Evolutionary conservation across 257 asterid genomes (phyloP).

Genomic region (Gentiana macrophylla): DNA sequence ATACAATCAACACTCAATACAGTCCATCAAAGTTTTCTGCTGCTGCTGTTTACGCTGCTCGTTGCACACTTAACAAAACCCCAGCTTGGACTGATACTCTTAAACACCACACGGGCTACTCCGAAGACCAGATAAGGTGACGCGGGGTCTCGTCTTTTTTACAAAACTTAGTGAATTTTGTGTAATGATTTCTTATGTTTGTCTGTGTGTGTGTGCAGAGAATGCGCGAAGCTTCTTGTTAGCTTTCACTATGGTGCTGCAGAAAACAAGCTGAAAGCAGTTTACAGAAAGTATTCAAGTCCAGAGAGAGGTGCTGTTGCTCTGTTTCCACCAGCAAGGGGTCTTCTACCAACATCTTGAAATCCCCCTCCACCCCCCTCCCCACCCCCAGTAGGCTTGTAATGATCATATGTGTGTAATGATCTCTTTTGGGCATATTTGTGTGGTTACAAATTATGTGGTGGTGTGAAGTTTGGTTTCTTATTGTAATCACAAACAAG

Average conservation of each 20-base stretch:
- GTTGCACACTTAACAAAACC: slow-evolving; percentile 45
- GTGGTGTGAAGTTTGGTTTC: too few relatives aligned
- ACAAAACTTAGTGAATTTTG: not conserved
- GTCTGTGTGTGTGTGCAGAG: slow-evolving; percentile 23
- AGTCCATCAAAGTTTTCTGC: slow-evolving; percentile 66
- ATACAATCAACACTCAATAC: slow-evolving; percentile 26
- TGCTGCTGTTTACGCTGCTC: slow-evolving; percentile 73
- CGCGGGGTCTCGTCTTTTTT: not conserved
- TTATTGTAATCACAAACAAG: too few relatives aligned
- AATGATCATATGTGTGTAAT: slow-evolving; percentile 23
- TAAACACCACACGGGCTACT: slow-evolving; percentile 59
- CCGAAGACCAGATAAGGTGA: slow-evolving; percentile 47
- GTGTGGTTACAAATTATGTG: too few relatives aligned
- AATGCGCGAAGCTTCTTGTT: slow-evolving; percentile 51
- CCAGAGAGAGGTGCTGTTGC: slow-evolving; percentile 64
- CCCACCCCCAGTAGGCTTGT: not conserved
- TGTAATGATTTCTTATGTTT: not conserved
- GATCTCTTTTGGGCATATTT: slow-evolving; percentile 14
- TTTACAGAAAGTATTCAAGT: slow-evolving; percentile 39
- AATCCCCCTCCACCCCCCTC: not conserved
- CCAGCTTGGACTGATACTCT: slow-evolving; percentile 68
- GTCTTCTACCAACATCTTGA: slow-evolving; percentile 18
- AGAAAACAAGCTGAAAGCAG: slow-evolving; percentile 57
- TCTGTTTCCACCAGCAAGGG: slow-evolving; percentile 50
- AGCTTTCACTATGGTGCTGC: slow-evolving; percentile 37